Base-by-base conservation (phyloP, 805 yeast genomes). In the Blastobotrys americana region DNA sequence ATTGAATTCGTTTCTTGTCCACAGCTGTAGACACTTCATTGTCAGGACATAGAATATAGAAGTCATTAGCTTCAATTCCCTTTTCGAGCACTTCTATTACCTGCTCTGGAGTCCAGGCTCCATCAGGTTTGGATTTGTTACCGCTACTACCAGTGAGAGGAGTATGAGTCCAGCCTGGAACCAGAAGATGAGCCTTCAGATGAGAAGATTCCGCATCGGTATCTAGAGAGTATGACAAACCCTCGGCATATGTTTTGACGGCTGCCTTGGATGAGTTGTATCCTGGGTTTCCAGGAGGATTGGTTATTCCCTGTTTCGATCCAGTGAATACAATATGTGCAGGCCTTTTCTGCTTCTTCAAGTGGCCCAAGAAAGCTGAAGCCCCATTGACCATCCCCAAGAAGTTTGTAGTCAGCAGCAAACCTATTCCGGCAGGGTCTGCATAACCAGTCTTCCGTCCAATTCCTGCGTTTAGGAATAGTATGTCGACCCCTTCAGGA, bases 181-280 rank as follows among this genome's bases (percentile, higher is more conserved):
- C 49, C 9, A 56, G 47, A 34, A 56, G 42, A 34, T 54, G 58
- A 3, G 25, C 42, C 21, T 6, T 16, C 5, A 39, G 16, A 13
- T 25, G 31, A 9, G 52, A 58, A 10, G 47, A 50, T 19, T 46
- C 48, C 8, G 31, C 10, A 18, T 35, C 21, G 33, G 56, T 46
- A 2, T 46, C 57, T 13, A 56, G 41, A n/a, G 49, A 50, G 44
- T 42, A 54, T 9, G 60, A 55, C 39, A 56, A 41, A 27, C 56
- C 59, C 44, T 56, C 60, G 25, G 58, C 59, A 53, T 73, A 73
- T 2, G 72, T 51, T 67, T 72, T 40, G 38, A 76, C 70, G 5
- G 77, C 76, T n/a, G 77, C 74, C 58, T 76, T 76, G 36, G 79
- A 70, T 16, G 80, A 71, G 60, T 78, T 74, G 57, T 76, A 76